A percentile compares a stretch with the other conserved stretches of the same genome.
These are phyloP conservation scores for Cladorrhinum sp. DNA, from an alignment of 2,329 filamentous ascomycete genomes.

Conservation along the genomic window DNA sequence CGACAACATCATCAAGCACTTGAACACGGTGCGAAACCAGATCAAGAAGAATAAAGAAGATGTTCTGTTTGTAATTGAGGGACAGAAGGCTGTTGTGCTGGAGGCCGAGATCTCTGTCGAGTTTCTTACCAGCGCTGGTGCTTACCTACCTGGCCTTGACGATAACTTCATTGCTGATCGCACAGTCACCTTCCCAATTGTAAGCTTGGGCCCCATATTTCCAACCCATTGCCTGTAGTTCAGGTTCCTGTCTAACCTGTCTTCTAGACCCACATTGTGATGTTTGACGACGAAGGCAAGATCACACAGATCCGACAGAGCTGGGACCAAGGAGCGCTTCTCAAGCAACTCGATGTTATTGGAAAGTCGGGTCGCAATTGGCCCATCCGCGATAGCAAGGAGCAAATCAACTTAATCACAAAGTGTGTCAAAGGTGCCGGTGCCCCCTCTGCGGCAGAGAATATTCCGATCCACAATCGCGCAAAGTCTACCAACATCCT, in stretches of 20 bases:
- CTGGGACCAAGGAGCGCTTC: constrained; percentile 91
- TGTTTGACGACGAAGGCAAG: constrained; percentile 72
- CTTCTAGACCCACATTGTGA: constrained; percentile 77
- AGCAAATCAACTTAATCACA: constrained; percentile 76
- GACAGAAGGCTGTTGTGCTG: constrained; percentile 63
- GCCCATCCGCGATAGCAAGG: constrained; percentile 85
- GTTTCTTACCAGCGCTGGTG: constrained; percentile 76
- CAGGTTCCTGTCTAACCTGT: constrained; percentile 21
- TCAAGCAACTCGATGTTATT: constrained; percentile 93
- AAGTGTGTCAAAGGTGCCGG: constrained; percentile 51
- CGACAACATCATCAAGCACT: constrained; percentile 78
- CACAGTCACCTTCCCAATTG: constrained; percentile 74
- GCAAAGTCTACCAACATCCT: constrained; percentile 53
- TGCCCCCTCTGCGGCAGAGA: constrained; percentile 27
- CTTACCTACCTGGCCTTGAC: constrained; percentile 84
- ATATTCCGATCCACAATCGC: constrained; percentile 44
- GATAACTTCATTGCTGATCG: constrained; percentile 91
- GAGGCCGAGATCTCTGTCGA: constrained; percentile 82
- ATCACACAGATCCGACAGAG: constrained; percentile 84
- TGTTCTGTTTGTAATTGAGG: constrained; percentile 71
- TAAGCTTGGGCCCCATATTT: constrained; percentile 48
- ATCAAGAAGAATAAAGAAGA: constrained; percentile 82
- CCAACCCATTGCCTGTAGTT: background rate
- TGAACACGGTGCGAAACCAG: constrained; percentile 66
- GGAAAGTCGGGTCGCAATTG: constrained; percentile 87